Evolutionary conservation across 768 basidiomycete genomes (phyloP), one percentile per base, ranked within the genome.

Genomic region (Suillus subaureus): DNA sequence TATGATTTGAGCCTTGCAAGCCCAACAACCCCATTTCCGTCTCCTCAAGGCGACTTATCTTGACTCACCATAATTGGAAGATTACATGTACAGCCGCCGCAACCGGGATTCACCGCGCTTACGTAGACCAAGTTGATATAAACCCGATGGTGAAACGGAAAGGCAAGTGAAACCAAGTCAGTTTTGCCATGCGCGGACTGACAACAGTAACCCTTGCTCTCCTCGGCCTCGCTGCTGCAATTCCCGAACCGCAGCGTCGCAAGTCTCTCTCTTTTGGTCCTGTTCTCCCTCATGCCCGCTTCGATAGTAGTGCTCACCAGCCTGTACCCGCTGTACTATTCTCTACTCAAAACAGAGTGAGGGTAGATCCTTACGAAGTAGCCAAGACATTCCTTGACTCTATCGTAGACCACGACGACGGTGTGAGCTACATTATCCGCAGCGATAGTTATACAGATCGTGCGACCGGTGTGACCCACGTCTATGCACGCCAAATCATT

Each of bases 181-280:
- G 23, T 15, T 26, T 60, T 60, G 57, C 37, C 47, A 91, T 91
- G 89, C 88, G 88, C 73, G 82, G 84, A 78, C 84, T 89, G 67
- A 79, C 89, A 70, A 84, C 86, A 69, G 87, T 88, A 72, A 87
- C 87, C 54, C 76, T 90, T 66, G 82, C 84, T 60, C 78, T 86
- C 43, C 87, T 85, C 64, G 86, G 85, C 72, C 82, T 89, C 68
- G 86, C 88, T 49, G 85, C 86, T 71, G 3, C 57, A 0, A 76
- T 75, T 11, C 69, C 70, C 0, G 71, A 68, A 0, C 40, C 15
- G 56, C 49, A 40, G 11, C 79, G 78, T 62, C 88, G 96, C 72
- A 97, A 98, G 90, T 87, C 96, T 0, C 85, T 99, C 63, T 89
- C 90, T 28, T 97, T 97, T 74, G 96, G 96, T 1, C 94, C 95